Conservation (phyloP, 805 yeast species). For the Yamadazyma kitorensis region DNA sequence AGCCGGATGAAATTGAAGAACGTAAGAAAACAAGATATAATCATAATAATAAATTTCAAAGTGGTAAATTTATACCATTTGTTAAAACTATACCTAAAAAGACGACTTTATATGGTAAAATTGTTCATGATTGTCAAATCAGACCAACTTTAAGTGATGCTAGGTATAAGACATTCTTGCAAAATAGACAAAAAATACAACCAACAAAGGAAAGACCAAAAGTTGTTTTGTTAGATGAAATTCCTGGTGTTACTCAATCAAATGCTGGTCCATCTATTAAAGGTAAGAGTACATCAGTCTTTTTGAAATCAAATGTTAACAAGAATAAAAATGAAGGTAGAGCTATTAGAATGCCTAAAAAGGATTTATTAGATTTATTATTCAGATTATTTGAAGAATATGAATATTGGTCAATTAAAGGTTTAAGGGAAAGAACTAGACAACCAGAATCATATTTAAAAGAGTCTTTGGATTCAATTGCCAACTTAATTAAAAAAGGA, state of each 20-base stretch:
- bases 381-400: conserved; percentile 90
- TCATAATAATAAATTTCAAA: conserved; percentile 11
- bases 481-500: conserved; percentile 86
- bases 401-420: conserved; percentile 96
- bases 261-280: conserved; percentile 82
- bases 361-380: conserved; percentile 81
- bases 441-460: conserved; percentile 94
- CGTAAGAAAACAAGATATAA: conserved; percentile 1
- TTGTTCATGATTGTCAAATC: conserved; percentile 88
- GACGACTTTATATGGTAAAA: conserved; percentile 81
- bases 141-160: conserved; percentile 74
- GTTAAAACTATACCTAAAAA: conserved; percentile 87
- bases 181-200: conserved; percentile 50
- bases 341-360: conserved; percentile 91
- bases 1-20: conserved; percentile 8
- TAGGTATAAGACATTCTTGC: conserved; percentile 62
- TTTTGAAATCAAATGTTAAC: conserved; percentile 46
- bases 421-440: conserved; percentile 86
- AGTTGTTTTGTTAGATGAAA: conserved; percentile 70
- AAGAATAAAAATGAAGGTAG: conserved; percentile 68
- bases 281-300: conserved; percentile 57
- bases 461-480: conserved; percentile 87
- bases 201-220: conserved; percentile 52
- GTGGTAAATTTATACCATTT: conserved; percentile 52
- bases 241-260: conserved; percentile 85